Conservation (phyloP, 106 monocot species). For the Allium sativum region DNA sequence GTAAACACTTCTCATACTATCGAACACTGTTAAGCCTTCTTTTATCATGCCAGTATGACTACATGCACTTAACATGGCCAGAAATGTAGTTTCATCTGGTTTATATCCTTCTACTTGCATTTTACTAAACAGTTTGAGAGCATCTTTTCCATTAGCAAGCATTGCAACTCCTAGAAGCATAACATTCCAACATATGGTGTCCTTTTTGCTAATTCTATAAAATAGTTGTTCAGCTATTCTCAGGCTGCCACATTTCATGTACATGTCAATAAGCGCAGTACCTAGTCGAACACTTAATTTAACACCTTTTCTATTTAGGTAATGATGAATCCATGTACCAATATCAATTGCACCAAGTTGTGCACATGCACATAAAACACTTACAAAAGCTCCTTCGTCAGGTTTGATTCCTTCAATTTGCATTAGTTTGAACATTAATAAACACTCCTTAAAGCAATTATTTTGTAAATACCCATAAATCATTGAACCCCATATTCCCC, state of each 20-base stretch:
- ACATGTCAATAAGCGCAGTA: slow-evolving; percentile 58
- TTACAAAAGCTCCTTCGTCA: slow-evolving; percentile 22
- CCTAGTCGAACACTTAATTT: slow-evolving; percentile 10
- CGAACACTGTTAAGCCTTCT: slow-evolving; percentile 31
- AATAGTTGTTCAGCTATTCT: slow-evolving; percentile 18
- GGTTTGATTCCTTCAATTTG: slow-evolving; percentile 19
- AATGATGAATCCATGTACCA: slow-evolving; percentile 29
- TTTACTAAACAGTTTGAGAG: slow-evolving; percentile 16
- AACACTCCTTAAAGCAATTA: slow-evolving; percentile 33
- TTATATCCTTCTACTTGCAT: slow-evolving; percentile 23
- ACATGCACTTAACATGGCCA: slow-evolving; percentile 34
- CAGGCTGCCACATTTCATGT: slow-evolving; percentile 33
- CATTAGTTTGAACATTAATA: slow-evolving; percentile 39
- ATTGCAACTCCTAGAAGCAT: slow-evolving; percentile 43
- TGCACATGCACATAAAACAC: slow-evolving; percentile 34
- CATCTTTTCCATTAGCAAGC: slow-evolving; percentile 30
- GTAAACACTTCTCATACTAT: slow-evolving; percentile 18
- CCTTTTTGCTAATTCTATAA: slow-evolving; percentile 11
- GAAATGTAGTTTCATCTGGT: slow-evolving; percentile 34
- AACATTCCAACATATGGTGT: slow-evolving; percentile 36
- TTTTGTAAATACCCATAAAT: slow-evolving; percentile 40
- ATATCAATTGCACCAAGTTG: slow-evolving; percentile 26
- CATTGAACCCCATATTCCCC: slow-evolving; percentile 33
- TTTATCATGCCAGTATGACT: slow-evolving; percentile 32
- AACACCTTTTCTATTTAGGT: slow-evolving; percentile 5